A percentile compares a stretch with the other conserved stretches of the same genome.
These are phyloP conservation scores for Globisporangium uncinulatum DNA, from an alignment of 352 stramenopile species.

Conservation along the genomic window DNA sequence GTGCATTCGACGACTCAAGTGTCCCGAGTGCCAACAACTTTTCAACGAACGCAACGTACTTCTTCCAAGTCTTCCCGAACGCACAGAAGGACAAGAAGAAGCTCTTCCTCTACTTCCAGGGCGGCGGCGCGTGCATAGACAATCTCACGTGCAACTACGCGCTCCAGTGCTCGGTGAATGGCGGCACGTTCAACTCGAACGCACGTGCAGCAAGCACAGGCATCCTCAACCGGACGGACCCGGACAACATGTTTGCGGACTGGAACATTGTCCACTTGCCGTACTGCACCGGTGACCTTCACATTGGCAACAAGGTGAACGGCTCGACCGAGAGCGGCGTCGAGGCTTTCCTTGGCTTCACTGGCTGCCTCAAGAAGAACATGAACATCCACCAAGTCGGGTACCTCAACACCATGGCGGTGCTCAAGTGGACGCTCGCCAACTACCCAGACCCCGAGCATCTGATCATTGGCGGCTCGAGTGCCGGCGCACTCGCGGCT, in stretches of 20 bases:
- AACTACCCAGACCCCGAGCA: constrained; percentile 35
- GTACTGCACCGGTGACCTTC: constrained; percentile 46
- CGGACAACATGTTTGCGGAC: constrained; percentile 35
- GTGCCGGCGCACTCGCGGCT: constrained; percentile 26
- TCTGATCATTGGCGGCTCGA: constrained; percentile 28
- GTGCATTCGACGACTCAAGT: constrained; percentile 48
- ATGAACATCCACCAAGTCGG: constrained; percentile 22
- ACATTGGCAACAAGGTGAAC: constrained; percentile 26
- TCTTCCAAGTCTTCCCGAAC: constrained; percentile 70
- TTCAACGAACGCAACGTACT: constrained; percentile 53
- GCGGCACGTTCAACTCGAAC: constrained; percentile 23
- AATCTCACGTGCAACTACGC: constrained; percentile 58
- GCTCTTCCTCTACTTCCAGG: constrained; percentile 69
- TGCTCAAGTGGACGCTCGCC: constrained; percentile 27
- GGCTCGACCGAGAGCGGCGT: constrained; percentile 4
- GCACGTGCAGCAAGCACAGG: constrained; percentile 21
- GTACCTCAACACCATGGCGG: constrained; percentile 31
- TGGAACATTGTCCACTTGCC: constrained; percentile 47
- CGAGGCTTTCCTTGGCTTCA: constrained; percentile 15
- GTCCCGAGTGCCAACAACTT: constrained; percentile 32
- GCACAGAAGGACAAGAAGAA: constrained; percentile 48
- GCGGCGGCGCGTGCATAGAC: constrained; percentile 61
- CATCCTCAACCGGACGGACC: constrained; percentile 31
- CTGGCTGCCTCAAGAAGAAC: constrained; percentile 20
- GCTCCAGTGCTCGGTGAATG: constrained; percentile 40